These are phyloP conservation scores for Aspergillus versicolor DNA, from an alignment of 2,329 filamentous ascomycete genomes.

Conservation along the genomic window DNA sequence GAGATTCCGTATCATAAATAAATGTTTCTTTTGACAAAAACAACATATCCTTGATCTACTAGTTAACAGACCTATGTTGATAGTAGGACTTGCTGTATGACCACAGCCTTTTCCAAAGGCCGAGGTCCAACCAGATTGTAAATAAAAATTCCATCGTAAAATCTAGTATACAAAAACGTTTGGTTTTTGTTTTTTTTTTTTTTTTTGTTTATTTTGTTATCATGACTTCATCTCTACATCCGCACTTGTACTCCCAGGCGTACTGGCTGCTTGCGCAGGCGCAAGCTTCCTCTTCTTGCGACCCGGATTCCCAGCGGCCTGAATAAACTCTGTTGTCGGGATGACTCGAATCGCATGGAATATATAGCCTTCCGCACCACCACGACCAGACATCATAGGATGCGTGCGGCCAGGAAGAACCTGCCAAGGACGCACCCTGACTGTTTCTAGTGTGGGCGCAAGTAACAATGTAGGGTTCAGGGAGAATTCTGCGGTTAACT, in stretches of 20 bases:
- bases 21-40: not conserved
- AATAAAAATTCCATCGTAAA: not conserved
- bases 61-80: too few species aligned
- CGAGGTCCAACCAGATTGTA: not conserved
- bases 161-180: conserved; percentile 1
- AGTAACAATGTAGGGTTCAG: conserved; percentile 83
- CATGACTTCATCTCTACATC: conserved; percentile 34
- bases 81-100: not conserved
- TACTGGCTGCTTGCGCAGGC: conserved; percentile 19
- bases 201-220: not conserved
- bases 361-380: conserved; percentile 86
- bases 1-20: not conserved
- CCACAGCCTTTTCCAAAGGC: not conserved
- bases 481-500: conserved; percentile 68
- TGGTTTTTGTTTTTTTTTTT: not conserved
- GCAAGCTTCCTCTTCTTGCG: conserved; percentile 65
- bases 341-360: conserved; percentile 81
- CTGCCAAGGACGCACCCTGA: conserved; percentile 78
- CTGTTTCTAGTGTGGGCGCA: conserved; percentile 76
- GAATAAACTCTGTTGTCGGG: conserved; percentile 75
- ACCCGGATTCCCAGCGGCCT: conserved; percentile 73
- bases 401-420: conserved; percentile 89
- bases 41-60: not conserved
- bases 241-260: conserved; percentile 15
- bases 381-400: conserved; percentile 85